phyloP scores from a whole-genome alignment of 2,329 filamentous ascomycete species.

The Cercospora sesami region DNA sequence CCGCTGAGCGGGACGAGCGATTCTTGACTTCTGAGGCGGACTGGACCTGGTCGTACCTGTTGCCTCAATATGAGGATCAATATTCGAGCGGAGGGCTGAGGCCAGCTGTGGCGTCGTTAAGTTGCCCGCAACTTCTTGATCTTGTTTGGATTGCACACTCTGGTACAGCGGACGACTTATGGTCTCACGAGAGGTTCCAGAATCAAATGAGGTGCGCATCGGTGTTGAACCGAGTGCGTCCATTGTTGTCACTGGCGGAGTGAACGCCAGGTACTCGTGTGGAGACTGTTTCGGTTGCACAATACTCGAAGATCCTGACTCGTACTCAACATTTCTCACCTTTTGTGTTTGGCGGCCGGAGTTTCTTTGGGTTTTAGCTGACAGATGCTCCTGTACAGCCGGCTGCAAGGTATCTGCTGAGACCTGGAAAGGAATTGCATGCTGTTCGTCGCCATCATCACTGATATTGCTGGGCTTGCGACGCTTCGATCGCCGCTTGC shows the following conservation, averaged over 20 bases:
- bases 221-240: slow-evolving; percentile 28
- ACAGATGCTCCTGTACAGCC: neutral
- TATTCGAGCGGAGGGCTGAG: neutral
- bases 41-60: neutral
- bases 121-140: neutral
- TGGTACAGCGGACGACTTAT: slow-evolving; percentile 21
- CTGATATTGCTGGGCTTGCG: slow-evolving; percentile 17
- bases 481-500: slow-evolving; percentile 18
- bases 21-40: neutral
- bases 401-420: neutral
- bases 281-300: neutral
- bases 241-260: slow-evolving; percentile 26
- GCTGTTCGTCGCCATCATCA: neutral
- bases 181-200: slow-evolving; percentile 19
- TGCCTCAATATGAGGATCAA: neutral
- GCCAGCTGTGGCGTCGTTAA: neutral
- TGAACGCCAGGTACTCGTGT: slow-evolving; percentile 18
- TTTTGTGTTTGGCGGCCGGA: neutral
- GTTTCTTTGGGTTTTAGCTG: neutral
- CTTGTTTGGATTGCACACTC: neutral
- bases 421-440: neutral
- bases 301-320: neutral
- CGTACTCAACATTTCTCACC: slow-evolving; percentile 1
- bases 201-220: slow-evolving; percentile 22
- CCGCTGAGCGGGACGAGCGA: neutral